Conservation (phyloP, 805 yeast species). For the Henningerozyma blattae region DNA sequence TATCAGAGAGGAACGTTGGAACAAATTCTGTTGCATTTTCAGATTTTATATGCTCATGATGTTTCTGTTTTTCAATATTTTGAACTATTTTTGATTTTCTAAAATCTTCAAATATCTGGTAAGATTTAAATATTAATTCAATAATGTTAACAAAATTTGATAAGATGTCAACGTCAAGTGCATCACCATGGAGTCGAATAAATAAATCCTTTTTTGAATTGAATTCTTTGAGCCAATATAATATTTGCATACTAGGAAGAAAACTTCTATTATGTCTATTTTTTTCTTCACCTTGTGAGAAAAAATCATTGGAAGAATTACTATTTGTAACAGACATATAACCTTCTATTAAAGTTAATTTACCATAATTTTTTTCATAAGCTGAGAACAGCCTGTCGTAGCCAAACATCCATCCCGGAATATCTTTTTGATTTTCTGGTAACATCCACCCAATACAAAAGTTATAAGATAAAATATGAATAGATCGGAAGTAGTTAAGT, state of each 20-base stretch:
- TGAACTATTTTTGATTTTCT: slow-evolving; percentile 8
- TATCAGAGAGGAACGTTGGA: slow-evolving; percentile 9
- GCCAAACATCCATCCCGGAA: slow-evolving; percentile 71
- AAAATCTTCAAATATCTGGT: slow-evolving; percentile 30
- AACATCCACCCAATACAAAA: slow-evolving; percentile 74
- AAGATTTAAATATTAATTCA: slow-evolving; percentile 41
- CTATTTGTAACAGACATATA: slow-evolving; percentile 66
- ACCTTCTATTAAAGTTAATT: slow-evolving; percentile 54
- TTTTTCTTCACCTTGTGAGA: slow-evolving; percentile 34
- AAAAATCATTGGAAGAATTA: slow-evolving; percentile 35
- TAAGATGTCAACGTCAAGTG: slow-evolving; percentile 50
- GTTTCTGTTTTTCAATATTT: not conserved
- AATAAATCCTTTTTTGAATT: slow-evolving; percentile 33
- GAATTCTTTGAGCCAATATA: slow-evolving; percentile 18
- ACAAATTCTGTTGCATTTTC: not conserved
- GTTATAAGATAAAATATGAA: slow-evolving; percentile 49
- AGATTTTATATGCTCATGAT: not conserved
- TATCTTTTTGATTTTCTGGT: slow-evolving; percentile 27
- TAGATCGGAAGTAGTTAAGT: slow-evolving; percentile 30
- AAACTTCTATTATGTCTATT: slow-evolving; percentile 47
- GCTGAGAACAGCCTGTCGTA: slow-evolving; percentile 62
- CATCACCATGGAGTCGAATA: slow-evolving; percentile 52
- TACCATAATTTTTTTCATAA: slow-evolving; percentile 49
- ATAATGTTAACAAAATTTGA: slow-evolving; percentile 42
- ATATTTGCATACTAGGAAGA: slow-evolving; percentile 54